A percentile compares a stretch with the other conserved stretches of the same genome.
These are phyloP conservation scores for Lipomyces orientalis DNA, from an alignment of 805 yeast species.

Conservation along the genomic window DNA sequence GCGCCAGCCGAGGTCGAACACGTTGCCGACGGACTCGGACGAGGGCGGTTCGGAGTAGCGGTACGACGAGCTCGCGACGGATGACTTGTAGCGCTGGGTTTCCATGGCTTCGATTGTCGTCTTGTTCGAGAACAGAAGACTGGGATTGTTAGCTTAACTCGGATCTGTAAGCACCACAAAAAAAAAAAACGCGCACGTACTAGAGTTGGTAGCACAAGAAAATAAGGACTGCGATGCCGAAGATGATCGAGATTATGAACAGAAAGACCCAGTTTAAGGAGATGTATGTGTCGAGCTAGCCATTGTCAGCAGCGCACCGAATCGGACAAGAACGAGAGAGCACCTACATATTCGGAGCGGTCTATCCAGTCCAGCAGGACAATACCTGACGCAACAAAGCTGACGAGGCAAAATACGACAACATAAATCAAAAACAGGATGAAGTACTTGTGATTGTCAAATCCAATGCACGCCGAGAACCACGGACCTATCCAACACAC, in stretches of 20 bases:
- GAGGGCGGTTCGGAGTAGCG: constrained; percentile 53
- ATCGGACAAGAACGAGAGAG: background rate
- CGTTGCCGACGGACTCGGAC: constrained; percentile 60
- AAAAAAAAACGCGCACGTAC: constrained; percentile 18
- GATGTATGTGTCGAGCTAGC: constrained; percentile 48
- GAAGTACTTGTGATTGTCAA: constrained; percentile 76
- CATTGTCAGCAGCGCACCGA: background rate
- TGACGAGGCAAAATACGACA: constrained; percentile 53
- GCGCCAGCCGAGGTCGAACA: constrained; percentile 72
- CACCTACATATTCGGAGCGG: constrained; percentile 47
- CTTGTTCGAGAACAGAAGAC: constrained; percentile 63
- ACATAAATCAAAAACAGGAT: constrained; percentile 77
- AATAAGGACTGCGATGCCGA: constrained; percentile 61
- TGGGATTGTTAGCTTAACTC: constrained; percentile 39
- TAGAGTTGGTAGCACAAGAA: constrained; percentile 59
- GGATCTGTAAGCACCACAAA: background rate
- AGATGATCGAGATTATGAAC: constrained; percentile 57
- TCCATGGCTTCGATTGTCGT: constrained; percentile 80
- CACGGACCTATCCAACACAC: constrained; percentile 73
- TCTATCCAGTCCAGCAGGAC: constrained; percentile 58
- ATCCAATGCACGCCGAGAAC: constrained; percentile 91
- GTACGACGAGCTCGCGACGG: constrained; percentile 44
- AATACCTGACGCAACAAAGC: constrained; percentile 50
- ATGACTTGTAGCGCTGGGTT: constrained; percentile 46
- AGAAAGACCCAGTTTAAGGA: constrained; percentile 67